Percentiles rank a stretch among this genome's conserved stretches.
These are phyloP conservation scores for Botrytis deweyae DNA, from an alignment of 2,329 filamentous ascomycete genomes.

Conservation along the genomic window DNA sequence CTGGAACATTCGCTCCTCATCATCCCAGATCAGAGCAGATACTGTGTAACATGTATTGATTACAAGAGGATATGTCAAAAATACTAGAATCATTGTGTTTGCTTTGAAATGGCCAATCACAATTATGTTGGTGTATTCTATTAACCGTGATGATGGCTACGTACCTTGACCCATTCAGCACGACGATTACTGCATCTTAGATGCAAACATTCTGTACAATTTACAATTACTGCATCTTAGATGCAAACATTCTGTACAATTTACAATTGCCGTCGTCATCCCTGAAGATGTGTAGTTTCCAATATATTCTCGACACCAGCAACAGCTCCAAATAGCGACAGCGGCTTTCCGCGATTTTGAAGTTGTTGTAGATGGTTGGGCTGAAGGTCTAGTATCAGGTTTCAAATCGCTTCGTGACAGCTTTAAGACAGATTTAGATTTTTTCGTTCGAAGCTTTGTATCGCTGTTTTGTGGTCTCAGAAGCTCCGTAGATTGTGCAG, in stretches of 20 bases:
- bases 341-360: rapidly evolving
- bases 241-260: neutral
- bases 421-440: no score
- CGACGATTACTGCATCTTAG: neutral
- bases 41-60: neutral
- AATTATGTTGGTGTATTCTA: no score
- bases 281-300: neutral
- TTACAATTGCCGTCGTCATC: rapidly evolving
- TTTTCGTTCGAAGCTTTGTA: no score
- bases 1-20: neutral
- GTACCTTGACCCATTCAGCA: rapidly evolving
- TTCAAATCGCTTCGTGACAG: no score
- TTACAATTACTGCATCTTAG: neutral
- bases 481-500: no score
- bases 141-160: neutral
- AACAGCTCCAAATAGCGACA: neutral
- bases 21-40: neutral
- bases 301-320: neutral
- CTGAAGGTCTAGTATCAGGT: no score
- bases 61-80: neutral
- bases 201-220: neutral
- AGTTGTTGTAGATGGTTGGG: neutral
- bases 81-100: no score
- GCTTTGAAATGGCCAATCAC: no score
- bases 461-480: no score